These are phyloP conservation scores for Globisporangium yorkense DNA, from an alignment of 352 stramenopile genomes.

Conservation along the genomic window DNA sequence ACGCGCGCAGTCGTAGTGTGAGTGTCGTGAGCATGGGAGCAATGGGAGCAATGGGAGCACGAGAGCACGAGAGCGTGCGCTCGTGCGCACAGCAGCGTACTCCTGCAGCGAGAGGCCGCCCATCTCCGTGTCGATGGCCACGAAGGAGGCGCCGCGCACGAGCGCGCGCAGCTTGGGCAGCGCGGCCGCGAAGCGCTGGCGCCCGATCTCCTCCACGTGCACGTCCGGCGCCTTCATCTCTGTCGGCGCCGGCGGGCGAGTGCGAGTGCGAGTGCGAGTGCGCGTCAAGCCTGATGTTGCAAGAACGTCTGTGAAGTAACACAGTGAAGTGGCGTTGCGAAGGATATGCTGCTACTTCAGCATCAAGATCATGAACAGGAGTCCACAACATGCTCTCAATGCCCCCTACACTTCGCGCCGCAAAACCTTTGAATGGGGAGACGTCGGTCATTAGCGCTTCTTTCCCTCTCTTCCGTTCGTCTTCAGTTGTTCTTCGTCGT, in stretches of 20 bases:
- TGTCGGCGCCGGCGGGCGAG: neutral
- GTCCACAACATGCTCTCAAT: no score
- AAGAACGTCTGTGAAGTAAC: no score
- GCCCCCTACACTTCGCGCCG: no score
- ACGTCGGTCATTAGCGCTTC: no score
- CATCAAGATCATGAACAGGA: no score
- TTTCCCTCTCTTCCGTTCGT: neutral
- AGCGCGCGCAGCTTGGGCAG: slow-evolving; percentile 26
- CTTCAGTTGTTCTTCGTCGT: neutral
- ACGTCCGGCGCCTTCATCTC: slow-evolving; percentile 12
- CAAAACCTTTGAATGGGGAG: no score
- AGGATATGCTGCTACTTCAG: no score
- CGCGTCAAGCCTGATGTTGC: no score
- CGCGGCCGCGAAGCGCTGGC: slow-evolving; percentile 12
- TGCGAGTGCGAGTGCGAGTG: neutral
- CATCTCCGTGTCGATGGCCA: slow-evolving; percentile 76
- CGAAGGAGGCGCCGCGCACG: slow-evolving; percentile 43
- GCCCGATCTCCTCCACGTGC: slow-evolving; percentile 17
- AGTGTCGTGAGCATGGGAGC: neutral
- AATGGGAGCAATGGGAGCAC: no score
- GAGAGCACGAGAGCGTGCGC: no score
- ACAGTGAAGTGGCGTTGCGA: no score
- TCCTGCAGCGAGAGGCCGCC: slow-evolving; percentile 60
- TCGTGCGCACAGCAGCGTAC: slow-evolving; percentile 26
- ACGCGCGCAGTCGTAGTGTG: neutral